phyloP scores from a whole-genome alignment of 306 rosid species.

The Quercus engelmannii region DNA sequence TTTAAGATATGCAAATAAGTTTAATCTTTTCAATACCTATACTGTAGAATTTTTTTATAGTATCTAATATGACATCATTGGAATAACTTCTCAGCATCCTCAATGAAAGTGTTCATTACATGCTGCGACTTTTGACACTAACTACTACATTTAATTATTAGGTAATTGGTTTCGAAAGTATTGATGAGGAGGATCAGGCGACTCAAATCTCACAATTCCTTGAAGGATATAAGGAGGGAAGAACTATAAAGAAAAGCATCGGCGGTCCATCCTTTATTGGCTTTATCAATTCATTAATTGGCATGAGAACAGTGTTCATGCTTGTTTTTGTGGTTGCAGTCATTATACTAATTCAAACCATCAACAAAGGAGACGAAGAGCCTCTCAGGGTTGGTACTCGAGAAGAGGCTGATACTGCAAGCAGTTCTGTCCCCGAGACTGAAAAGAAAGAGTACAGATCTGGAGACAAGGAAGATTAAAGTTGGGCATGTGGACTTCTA shows the following conservation, averaged over 20 bases:
- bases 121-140: neutral
- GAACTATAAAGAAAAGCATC: slow-evolving; percentile 44
- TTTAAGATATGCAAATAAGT: neutral
- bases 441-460: slow-evolving; percentile 46
- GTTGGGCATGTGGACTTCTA: slow-evolving; percentile 16
- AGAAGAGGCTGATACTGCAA: slow-evolving; percentile 38
- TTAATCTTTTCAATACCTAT: neutral
- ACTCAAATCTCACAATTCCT: slow-evolving; percentile 63
- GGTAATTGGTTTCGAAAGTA: slow-evolving; percentile 79
- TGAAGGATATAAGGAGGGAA: slow-evolving; percentile 83
- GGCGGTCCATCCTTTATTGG: slow-evolving; percentile 48
- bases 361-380: slow-evolving; percentile 48
- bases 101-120: neutral
- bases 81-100: neutral
- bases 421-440: slow-evolving; percentile 44
- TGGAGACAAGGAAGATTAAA: slow-evolving; percentile 80
- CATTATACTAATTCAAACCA: slow-evolving; percentile 43
- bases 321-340: slow-evolving; percentile 56
- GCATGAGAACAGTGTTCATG: slow-evolving; percentile 62
- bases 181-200: slow-evolving; percentile 68
- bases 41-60: neutral
- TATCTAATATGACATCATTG: neutral
- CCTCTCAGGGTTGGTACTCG: slow-evolving; percentile 43
- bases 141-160: slow-evolving; percentile 17
- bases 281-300: slow-evolving; percentile 43